Evolutionary conservation across 2,329 filamentous ascomycete species (phyloP), one percentile per base, ranked within the genome.

Genomic region (Ceratocystiopsis brevicomis): DNA sequence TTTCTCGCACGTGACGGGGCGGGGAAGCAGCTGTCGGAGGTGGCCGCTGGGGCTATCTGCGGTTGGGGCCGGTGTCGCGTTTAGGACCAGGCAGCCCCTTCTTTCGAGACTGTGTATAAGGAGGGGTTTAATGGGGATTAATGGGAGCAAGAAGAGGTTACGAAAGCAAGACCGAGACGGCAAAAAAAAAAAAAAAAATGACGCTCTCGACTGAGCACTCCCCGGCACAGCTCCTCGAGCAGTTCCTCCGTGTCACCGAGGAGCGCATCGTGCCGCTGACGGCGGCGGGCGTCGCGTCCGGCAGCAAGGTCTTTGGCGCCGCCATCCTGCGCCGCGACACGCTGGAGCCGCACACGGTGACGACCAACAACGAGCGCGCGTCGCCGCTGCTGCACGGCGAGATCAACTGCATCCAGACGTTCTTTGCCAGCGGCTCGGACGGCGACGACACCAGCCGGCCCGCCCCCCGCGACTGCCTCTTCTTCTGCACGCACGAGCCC

Each of bases 381-480:
- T 73, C 70, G 5, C 71, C 71, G 2, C 60, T 74, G 4, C 60
- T 74, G 10, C 71, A 74, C 53, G 71, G 70, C 47, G 71, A 75
- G 50, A 71, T 74, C 54, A 70, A 73, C 54, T 74, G 70, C 59
- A 73, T 75, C 55, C 69, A 73, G 50, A 56, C 65, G 32, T 74
- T 74, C 58, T 74, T 71, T 56, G 60, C 61, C 0, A 3, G 13
- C 11, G 19, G 6, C n/a, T n/a, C 21, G 21, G 21, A 21, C 4
- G 21, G 21, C 21, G 21, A 21, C 4, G 4, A 53, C 53, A 1
- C 57, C 57, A 46, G 53, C 60, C 13, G 48, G 55, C 39, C 44
- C 38, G 30, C 49, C 56, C 2, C 51, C 63, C 3, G 46, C 10
- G 66, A 69, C 51, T 73, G 69, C 57, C 52, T 75, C 52, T 74